Evolutionary conservation across 345 rosid species (phyloP), one percentile per base, ranked within the genome.

Genomic region (Populus euphratica): DNA sequence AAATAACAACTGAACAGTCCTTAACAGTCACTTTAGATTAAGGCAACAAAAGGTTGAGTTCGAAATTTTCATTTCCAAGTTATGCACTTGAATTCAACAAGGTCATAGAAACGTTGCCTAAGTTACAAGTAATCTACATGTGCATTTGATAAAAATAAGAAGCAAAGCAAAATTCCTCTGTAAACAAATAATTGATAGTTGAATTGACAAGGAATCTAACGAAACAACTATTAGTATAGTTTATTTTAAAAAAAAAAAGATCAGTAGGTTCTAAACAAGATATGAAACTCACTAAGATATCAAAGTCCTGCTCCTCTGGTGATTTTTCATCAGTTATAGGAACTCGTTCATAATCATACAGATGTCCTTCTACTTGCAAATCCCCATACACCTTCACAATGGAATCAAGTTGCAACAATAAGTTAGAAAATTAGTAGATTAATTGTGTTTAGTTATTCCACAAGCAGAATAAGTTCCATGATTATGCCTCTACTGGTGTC

Each of bases 311-410:
- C 82, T 96, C 98, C 87, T 93, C 91, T 38, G 99, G 98, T 78
- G 99, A 84, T 77, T 93, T 96, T 85, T 96, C 99, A 87, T 96
- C 98, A 2, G 98, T 95, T 83, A 95, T 82, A 64, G 99, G 99
- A 79, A 95, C 97, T 43, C 99, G 94, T 80, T 95, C 99, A 78
- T 93, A 96, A 81, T 90, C 93, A 70, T 92, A 93, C 77, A 85
- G 89, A 86, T 93, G 93, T 10, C 96, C 97, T 88, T 93, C 96
- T 20, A 76, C 80, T 67, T 93, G 98, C 86, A 96, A 84, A 87
- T 93, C 97, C 79, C 91, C 92, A 68, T 92, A 90, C 75, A 90
- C 98, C 99, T 93, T 77, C 75, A 75, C 61, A 75, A 82, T 68
- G 49, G 69, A 81, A 81, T 72, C 56, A 70, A 78, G 73, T 78